A percentile compares a stretch with the other conserved stretches of the same genome.
phyloP scores from a whole-genome alignment of 805 yeast genomes.

The Candida berthetii region DNA sequence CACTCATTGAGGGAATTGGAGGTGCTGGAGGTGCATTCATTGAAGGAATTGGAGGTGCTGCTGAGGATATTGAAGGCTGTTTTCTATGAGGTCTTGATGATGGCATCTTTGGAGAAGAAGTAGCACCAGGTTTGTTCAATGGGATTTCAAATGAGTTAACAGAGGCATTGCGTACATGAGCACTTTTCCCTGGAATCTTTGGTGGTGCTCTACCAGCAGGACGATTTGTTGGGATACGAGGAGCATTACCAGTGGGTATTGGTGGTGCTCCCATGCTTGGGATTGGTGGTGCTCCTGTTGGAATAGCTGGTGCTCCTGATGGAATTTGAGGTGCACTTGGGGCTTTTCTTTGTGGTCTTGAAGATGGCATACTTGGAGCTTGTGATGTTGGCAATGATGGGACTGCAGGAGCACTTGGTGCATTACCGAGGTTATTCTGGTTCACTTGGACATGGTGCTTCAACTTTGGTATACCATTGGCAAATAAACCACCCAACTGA shows the following conservation, averaged over 20 bases:
- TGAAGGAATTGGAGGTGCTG: constrained; percentile 12
- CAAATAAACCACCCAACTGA: constrained; percentile 20
- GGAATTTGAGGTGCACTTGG: constrained; percentile 3
- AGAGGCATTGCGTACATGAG: neutral
- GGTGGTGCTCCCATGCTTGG: constrained; percentile 12
- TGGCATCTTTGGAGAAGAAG: constrained; percentile 16
- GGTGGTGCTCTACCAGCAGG: neutral
- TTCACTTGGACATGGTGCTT: constrained; percentile 11
- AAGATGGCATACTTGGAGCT: constrained; percentile 14
- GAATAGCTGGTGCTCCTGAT: constrained; percentile 8
- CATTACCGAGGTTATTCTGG: constrained; percentile 13
- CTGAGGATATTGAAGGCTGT: constrained; percentile 13
- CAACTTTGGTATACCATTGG: constrained; percentile 18
- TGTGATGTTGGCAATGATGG: constrained; percentile 9
- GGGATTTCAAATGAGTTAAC: neutral
- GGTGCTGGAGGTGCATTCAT: constrained; percentile 10
- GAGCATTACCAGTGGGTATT: constrained; percentile 9
- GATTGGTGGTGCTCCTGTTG: constrained; percentile 18
- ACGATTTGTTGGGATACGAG: constrained; percentile 6
- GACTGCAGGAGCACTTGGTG: constrained; percentile 11
- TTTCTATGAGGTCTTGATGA: constrained; percentile 14
- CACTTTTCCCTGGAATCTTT: neutral
- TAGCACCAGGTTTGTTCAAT: constrained; percentile 7
- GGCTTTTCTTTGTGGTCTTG: constrained; percentile 15
- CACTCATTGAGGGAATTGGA: constrained; percentile 5